phyloP scores from a whole-genome alignment of 2,329 filamentous ascomycete genomes.

The Aspergillus glaucus region DNA sequence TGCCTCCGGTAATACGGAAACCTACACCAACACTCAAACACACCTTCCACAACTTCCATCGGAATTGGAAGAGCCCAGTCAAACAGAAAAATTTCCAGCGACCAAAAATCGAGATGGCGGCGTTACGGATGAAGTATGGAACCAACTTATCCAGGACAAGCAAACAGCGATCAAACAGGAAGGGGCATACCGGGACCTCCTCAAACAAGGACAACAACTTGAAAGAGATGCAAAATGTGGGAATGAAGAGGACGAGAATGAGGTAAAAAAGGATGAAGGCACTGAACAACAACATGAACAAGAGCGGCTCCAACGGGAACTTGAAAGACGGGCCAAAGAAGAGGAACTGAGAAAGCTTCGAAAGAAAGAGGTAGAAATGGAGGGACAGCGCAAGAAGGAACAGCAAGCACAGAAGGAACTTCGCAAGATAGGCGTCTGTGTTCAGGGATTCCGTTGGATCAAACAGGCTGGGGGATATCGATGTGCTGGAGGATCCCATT shows the following conservation, averaged over 20 bases:
- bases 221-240: neutral
- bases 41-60: neutral
- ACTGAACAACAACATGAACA: slow-evolving; percentile 27
- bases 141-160: slow-evolving; percentile 15
- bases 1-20: neutral
- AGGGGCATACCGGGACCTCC: neutral
- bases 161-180: neutral
- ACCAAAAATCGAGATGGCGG: slow-evolving; percentile 13
- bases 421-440: slow-evolving; percentile 50
- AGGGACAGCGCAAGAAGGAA: slow-evolving; percentile 35
- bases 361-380: slow-evolving; percentile 29
- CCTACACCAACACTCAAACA: neutral
- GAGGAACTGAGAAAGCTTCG: slow-evolving; percentile 35
- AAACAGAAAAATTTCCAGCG: neutral
- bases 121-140: slow-evolving; percentile 19
- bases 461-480: slow-evolving; percentile 54
- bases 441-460: slow-evolving; percentile 56
- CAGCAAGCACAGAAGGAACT: slow-evolving; percentile 44
- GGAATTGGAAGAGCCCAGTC: neutral
- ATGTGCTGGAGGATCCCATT: slow-evolving; percentile 59
- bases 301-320: slow-evolving; percentile 12
- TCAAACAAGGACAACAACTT: neutral
- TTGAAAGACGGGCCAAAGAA: slow-evolving; percentile 22
- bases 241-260: slow-evolving; percentile 1
- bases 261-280: slow-evolving; percentile 7